These are phyloP conservation scores for Cadophora malorum DNA, from an alignment of 2,329 filamentous ascomycete genomes.

Conservation along the genomic window DNA sequence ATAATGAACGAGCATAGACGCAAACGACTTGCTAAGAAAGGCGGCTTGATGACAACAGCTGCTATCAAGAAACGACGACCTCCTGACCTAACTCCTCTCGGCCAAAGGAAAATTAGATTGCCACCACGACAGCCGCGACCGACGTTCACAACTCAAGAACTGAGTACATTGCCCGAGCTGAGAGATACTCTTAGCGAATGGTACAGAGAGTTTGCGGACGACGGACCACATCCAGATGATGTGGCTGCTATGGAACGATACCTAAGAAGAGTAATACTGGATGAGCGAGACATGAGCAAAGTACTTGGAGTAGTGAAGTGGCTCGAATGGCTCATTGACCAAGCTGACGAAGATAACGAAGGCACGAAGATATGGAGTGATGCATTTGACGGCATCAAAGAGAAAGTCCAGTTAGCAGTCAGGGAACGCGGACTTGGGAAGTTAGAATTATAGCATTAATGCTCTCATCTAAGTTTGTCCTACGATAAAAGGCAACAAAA, in stretches of 20 bases:
- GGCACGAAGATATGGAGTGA: constrained; percentile 54
- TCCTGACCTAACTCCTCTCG: constrained; percentile 31
- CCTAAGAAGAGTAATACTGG: constrained; percentile 70
- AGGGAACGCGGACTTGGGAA: constrained; percentile 60
- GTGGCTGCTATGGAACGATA: constrained; percentile 77
- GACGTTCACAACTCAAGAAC: constrained; percentile 65
- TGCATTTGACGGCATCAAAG: constrained; percentile 53
- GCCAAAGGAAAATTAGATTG: constrained; percentile 49
- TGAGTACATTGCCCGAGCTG: constrained; percentile 66
- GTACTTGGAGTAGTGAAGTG: constrained; percentile 73
- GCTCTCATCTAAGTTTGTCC: not conserved
- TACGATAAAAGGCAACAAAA: not conserved
- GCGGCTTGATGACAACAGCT: constrained; percentile 53
- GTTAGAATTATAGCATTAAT: constrained; percentile 53
- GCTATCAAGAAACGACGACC: constrained; percentile 32
- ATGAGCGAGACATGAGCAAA: constrained; percentile 82
- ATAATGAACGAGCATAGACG: constrained; percentile 76
- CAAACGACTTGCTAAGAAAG: constrained; percentile 62
- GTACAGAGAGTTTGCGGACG: constrained; percentile 72
- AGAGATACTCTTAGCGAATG: constrained; percentile 78
- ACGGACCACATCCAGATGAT: constrained; percentile 82
- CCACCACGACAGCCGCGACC: constrained; percentile 59
- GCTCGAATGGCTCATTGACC: constrained; percentile 63
- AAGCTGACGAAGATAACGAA: constrained; percentile 49
- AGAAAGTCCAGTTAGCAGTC: constrained; percentile 61